Evolutionary conservation across 306 rosid genomes (phyloP), one percentile per base, ranked within the genome.

Genomic region (Ormosia semicastrata): DNA sequence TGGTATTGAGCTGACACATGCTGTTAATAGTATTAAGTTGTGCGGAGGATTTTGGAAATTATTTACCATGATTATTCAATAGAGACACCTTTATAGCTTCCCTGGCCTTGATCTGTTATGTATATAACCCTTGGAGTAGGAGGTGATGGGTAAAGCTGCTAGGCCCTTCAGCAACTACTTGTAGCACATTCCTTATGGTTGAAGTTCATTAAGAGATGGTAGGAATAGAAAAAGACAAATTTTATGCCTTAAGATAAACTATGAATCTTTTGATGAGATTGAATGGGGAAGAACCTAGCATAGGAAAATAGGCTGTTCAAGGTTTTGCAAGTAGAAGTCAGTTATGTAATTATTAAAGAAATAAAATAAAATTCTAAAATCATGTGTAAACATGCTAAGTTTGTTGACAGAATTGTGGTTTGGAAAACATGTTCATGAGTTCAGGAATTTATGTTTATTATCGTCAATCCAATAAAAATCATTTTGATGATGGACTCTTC

Each of bases 401-500:
- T 49, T 11, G 14, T 47, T 52, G 32, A 8, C 47, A 32, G 14
- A 8, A 9, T 15, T 50, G 29, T 52, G 46, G 62, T 47, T 39
- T 73, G 66, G 11, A 34, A 14, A 53, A 53, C 15, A 18, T 58
- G 30, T 13, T 41, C 32, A 43, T 41, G 24, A 75, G 9, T 17
- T 73, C 13, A 18, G 14, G 8, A 49, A 44, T 56, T 73, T 24
- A 56, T 14, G 5, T 29, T 59, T 72, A 11, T 58, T 18, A 29
- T 74, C 1, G n/a, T 46, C 6, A 40, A 8, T 47, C 24, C 15
- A 41, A 32, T 33, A 41, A 80, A 46, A 15, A 11, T 44, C 32
- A 34, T 62, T 77, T 49, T 60, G 60, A 53, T 66, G 33, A 13
- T 72, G 69, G 46, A 71, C 81, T 69, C 40, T 58, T 73, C 68